Percentiles rank a stretch among this genome's conserved stretches.
Evolutionary conservation across 164 flowering plant genomes (phyloP).

Genomic region (Aristolochia fimbriata): DNA sequence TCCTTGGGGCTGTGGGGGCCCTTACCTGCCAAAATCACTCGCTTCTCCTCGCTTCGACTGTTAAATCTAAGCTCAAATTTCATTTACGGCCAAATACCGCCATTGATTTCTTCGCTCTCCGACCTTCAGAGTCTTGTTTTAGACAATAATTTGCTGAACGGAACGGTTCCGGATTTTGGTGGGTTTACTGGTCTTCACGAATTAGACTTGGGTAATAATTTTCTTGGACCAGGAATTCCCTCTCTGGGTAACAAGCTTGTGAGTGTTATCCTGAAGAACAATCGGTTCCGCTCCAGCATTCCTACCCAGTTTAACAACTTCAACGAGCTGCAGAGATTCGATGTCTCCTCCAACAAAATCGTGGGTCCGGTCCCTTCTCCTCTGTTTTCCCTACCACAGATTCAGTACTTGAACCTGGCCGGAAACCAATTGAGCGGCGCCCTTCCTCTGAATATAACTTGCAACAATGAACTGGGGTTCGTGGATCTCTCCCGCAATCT

Average conservation of each 20-base stretch:
- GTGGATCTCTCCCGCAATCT: constrained; percentile 66
- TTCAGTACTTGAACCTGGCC: constrained; percentile 47
- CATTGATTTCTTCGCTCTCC: constrained; percentile 21
- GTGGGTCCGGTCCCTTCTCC: constrained; percentile 45
- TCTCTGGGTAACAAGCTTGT: constrained; percentile 31
- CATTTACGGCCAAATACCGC: constrained; percentile 51
- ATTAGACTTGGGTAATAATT: constrained; percentile 51
- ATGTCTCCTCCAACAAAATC: constrained; percentile 49
- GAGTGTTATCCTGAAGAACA: constrained; percentile 38
- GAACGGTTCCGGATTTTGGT: constrained; percentile 63
- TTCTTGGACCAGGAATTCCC: constrained; percentile 61
- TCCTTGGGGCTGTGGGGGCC: constrained; percentile 85
- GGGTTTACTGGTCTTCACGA: constrained; percentile 34
- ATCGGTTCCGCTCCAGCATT: constrained; percentile 44
- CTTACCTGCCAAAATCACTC: constrained; percentile 43
- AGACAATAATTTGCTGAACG: constrained; percentile 60
- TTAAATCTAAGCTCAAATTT: constrained; percentile 71
- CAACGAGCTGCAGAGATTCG: constrained; percentile 34
- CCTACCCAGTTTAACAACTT: constrained; percentile 27
- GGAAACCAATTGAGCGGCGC: constrained; percentile 52
- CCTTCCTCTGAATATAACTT: constrained; percentile 27
- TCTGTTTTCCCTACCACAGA: constrained; percentile 48
- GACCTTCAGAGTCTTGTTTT: constrained; percentile 42
- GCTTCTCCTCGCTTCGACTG: constrained; percentile 43
- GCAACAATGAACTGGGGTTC: constrained; percentile 34